These are phyloP conservation scores for Apostasia shenzhenica DNA, from an alignment of 106 monocot species.

Conservation along the genomic window DNA sequence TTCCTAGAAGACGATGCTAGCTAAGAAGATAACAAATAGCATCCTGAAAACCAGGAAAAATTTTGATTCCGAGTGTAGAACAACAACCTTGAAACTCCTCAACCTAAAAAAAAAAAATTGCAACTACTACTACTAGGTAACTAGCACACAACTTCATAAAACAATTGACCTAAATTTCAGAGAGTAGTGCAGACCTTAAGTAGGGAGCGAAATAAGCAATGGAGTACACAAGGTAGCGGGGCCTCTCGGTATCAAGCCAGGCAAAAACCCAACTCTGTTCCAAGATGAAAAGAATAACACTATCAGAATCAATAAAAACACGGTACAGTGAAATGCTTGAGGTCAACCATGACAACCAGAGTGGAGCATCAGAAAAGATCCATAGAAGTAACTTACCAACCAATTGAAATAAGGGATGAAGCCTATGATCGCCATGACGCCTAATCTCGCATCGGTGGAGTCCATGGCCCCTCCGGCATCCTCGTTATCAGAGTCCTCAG, in stretches of 20 bases:
- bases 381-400: conserved; percentile 44
- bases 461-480: conserved; percentile 45
- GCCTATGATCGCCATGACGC: conserved; percentile 83
- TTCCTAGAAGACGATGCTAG: no score
- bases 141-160: no score
- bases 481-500: conserved; percentile 15
- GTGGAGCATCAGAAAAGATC: neutral
- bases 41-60: no score
- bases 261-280: conserved; percentile 94
- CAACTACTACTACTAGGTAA: no score
- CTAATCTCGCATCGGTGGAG: conserved; percentile 70
- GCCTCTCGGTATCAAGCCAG: conserved; percentile 75
- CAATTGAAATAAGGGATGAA: conserved; percentile 99
- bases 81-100: no score
- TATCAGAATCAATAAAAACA: neutral
- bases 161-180: neutral
- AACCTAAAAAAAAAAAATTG: no score
- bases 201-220: conserved; percentile 91
- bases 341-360: neutral
- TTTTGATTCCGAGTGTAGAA: no score
- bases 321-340: neutral
- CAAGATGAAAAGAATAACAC: neutral
- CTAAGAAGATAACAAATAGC: no score
- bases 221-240: conserved; percentile 82
- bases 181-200: conserved; percentile 46